These are phyloP conservation scores for Fraxinus dipetala DNA, from an alignment of 305 asterid species.

Conservation along the genomic window DNA sequence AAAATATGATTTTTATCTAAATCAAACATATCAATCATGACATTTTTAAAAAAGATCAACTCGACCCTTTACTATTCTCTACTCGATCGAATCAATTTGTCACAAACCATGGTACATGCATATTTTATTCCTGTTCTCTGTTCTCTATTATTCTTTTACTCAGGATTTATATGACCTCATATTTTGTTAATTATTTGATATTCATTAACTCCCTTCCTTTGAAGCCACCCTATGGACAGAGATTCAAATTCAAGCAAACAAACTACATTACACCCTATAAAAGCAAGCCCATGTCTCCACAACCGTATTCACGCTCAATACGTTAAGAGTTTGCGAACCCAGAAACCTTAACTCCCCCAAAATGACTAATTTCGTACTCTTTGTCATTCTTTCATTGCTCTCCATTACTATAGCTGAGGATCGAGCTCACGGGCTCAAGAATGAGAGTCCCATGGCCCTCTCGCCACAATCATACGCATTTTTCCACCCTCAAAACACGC, in stretches of 20 bases:
- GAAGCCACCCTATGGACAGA: neutral
- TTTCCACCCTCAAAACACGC: neutral
- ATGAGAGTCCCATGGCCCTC: neutral
- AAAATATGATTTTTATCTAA: no score
- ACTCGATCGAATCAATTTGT: neutral
- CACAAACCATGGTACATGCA: neutral
- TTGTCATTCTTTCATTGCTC: neutral
- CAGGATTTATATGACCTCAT: neutral
- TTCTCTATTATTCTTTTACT: neutral
- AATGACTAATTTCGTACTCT: neutral
- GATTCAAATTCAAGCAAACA: neutral
- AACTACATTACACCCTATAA: neutral
- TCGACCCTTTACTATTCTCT: neutral
- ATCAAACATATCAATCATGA: neutral
- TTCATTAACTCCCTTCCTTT: neutral
- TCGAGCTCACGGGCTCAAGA: slow-evolving; percentile 1
- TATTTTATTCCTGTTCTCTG: neutral
- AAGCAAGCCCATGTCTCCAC: neutral
- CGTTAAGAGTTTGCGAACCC: neutral
- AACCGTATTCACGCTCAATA: neutral
- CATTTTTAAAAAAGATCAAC: neutral
- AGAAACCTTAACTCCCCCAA: neutral
- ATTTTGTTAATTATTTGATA: neutral
- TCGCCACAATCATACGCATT: neutral
- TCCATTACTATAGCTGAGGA: neutral